A percentile compares a stretch with the other conserved stretches of the same genome.
Conservation (phyloP, 805 yeast species). For the Cyberlindnera euphorbiae region DNA sequence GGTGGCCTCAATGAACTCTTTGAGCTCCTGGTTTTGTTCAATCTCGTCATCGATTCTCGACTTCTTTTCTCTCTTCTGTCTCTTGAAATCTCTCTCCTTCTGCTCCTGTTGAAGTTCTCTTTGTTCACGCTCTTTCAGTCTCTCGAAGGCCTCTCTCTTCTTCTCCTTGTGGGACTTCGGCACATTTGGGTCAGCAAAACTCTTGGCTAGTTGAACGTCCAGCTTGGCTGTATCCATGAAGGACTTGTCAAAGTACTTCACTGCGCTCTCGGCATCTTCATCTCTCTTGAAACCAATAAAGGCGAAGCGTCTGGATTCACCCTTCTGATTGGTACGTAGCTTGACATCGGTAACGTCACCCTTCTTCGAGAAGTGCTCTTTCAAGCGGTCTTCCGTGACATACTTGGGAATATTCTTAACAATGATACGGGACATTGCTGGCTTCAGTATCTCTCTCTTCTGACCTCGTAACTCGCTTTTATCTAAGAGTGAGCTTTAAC, state of each 20-base stretch:
- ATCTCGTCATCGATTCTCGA: conserved; percentile 53
- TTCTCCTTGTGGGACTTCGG: conserved; percentile 60
- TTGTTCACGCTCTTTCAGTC: conserved; percentile 45
- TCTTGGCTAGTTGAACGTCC: conserved; percentile 76
- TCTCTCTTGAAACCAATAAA: conserved; percentile 79
- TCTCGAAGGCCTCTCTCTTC: conserved; percentile 44
- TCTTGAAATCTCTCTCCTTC: conserved; percentile 34
- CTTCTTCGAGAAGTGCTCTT: conserved; percentile 52
- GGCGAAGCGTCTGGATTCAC: conserved; percentile 89
- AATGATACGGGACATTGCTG: conserved; percentile 74
- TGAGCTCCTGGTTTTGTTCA: conserved; percentile 58
- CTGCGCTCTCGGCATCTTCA: conserved; percentile 76
- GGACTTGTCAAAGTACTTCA: conserved; percentile 65
- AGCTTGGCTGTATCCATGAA: conserved; percentile 80
- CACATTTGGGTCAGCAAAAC: conserved; percentile 78
- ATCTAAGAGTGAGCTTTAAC: no score
- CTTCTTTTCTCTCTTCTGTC: conserved; percentile 27
- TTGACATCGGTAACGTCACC: conserved; percentile 86
- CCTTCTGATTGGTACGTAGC: conserved; percentile 72
- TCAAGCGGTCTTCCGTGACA: conserved; percentile 66
- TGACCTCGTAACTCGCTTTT: no score
- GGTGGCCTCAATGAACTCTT: conserved; percentile 80
- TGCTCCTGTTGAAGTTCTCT: conserved; percentile 35
- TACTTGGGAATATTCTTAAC: conserved; percentile 85
- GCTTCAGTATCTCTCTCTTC: no score